Evolutionary conservation across 192 early-diverging fungal genomes (phyloP).

Genomic region (Coemansia asiatica): DNA sequence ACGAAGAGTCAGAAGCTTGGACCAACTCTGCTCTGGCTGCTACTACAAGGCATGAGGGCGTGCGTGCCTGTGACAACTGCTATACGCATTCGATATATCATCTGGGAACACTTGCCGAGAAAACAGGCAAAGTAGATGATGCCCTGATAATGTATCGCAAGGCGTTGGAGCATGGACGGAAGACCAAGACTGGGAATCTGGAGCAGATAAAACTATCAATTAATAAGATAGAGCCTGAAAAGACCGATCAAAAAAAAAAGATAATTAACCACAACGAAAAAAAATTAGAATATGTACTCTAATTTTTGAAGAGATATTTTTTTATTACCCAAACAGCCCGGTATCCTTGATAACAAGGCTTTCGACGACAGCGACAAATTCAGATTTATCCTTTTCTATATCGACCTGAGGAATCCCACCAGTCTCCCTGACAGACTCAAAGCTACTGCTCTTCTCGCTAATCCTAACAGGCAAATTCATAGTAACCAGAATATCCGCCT

Average conservation of each 20-base stretch:
- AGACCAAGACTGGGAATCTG: constrained; percentile 27
- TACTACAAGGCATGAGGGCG: background rate
- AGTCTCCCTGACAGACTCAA: background rate
- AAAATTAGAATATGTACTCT: background rate
- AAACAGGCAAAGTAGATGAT: background rate
- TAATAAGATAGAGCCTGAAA: constrained; percentile 4
- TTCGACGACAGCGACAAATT: background rate
- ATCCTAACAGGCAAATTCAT: background rate
- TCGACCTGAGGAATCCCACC: background rate
- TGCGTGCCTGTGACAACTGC: constrained; percentile 43
- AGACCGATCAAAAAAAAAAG: background rate
- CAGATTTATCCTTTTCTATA: background rate
- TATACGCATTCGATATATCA: constrained; percentile 29
- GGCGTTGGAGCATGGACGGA: constrained; percentile 17
- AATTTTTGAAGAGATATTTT: too few relatives aligned
- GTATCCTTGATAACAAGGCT: constrained; percentile 2
- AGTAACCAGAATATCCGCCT: background rate
- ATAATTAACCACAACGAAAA: background rate
- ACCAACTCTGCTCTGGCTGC: constrained; percentile 14
- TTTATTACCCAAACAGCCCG: constrained; percentile 11
- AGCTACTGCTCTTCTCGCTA: background rate
- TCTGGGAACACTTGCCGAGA: constrained; percentile 15
- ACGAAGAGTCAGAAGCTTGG: constrained; percentile 23
- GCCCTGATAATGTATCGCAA: constrained; percentile 18
- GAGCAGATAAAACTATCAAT: constrained; percentile 21